These are phyloP conservation scores for Rhodotorula sp. DNA, from an alignment of 1,284 basidiomycete genomes.

Conservation along the genomic window DNA sequence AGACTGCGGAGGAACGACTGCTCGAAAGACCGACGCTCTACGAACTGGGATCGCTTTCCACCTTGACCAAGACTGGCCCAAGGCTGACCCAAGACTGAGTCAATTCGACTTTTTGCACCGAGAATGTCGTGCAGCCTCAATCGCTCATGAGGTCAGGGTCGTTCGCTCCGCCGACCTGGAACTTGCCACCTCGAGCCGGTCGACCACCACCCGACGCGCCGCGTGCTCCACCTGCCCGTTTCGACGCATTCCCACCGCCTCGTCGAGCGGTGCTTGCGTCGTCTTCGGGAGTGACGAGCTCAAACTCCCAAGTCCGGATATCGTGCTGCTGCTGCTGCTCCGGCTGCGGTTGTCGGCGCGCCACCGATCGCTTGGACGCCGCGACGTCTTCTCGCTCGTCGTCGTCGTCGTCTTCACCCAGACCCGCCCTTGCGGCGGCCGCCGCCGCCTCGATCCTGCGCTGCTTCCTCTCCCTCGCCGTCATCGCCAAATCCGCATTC, in stretches of 20 bases:
- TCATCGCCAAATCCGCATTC: conserved; percentile 33
- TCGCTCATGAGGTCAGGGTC: neutral
- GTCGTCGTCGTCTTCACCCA: conserved; percentile 2
- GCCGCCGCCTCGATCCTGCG: conserved; percentile 9
- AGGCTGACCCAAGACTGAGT: too few relatives aligned
- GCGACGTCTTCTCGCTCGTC: neutral
- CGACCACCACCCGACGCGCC: too few relatives aligned
- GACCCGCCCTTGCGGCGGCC: conserved; percentile 7
- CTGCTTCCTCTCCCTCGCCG: conserved; percentile 23
- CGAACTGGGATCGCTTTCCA: too few relatives aligned
- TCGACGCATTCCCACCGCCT: neutral
- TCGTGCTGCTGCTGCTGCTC: conserved; percentile 2
- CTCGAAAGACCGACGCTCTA: too few relatives aligned
- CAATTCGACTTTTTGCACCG: neutral
- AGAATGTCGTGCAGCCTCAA: neutral
- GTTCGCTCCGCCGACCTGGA: neutral
- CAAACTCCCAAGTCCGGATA: conserved; percentile 40
- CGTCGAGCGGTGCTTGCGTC: neutral
- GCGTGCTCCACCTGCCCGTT: neutral
- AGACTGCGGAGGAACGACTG: too few relatives aligned
- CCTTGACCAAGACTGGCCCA: too few relatives aligned
- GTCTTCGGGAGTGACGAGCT: conserved; percentile 14
- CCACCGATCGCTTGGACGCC: neutral
- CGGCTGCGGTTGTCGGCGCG: conserved; percentile 2
- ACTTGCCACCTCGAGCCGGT: neutral